Percentiles rank a stretch among this genome's conserved stretches.
These are phyloP conservation scores for Fusarium phyllophilum DNA, from an alignment of 2,329 filamentous ascomycete genomes.

Conservation along the genomic window DNA sequence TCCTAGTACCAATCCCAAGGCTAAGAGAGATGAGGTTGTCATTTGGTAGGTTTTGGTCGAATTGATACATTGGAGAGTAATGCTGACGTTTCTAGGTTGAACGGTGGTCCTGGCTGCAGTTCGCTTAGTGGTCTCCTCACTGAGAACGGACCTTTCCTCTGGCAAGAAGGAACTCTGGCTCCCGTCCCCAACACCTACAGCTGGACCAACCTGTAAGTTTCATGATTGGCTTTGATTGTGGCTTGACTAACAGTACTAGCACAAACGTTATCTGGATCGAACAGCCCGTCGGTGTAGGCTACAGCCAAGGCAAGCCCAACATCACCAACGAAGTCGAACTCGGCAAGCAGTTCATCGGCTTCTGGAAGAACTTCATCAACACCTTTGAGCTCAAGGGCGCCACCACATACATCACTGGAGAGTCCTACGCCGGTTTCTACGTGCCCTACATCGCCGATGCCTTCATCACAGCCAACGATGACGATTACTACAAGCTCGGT, in stretches of 20 bases:
- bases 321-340: conserved; percentile 74
- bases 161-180: conserved; percentile 74
- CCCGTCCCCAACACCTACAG: conserved; percentile 74
- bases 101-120: conserved; percentile 42
- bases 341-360: conserved; percentile 77
- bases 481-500: conserved; percentile 72
- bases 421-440: conserved; percentile 74
- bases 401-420: conserved; percentile 79
- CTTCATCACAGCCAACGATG: conserved; percentile 75
- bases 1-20: conserved; percentile 61
- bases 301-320: conserved; percentile 71
- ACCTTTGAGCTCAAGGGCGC: conserved; percentile 74
- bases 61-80: no score
- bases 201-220: conserved; percentile 71
- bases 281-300: conserved; percentile 75
- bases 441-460: conserved; percentile 78
- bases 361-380: conserved; percentile 81
- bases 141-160: conserved; percentile 79
- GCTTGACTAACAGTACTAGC: background rate
- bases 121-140: conserved; percentile 63
- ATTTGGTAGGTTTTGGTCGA: no score
- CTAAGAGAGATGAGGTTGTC: conserved; percentile 64
- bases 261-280: conserved; percentile 83
- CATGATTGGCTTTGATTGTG: accelerated
- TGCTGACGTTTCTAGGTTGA: conserved; percentile 55